phyloP scores from a whole-genome alignment of 306 rosid species.

The Astragalus membranaceus region DNA sequence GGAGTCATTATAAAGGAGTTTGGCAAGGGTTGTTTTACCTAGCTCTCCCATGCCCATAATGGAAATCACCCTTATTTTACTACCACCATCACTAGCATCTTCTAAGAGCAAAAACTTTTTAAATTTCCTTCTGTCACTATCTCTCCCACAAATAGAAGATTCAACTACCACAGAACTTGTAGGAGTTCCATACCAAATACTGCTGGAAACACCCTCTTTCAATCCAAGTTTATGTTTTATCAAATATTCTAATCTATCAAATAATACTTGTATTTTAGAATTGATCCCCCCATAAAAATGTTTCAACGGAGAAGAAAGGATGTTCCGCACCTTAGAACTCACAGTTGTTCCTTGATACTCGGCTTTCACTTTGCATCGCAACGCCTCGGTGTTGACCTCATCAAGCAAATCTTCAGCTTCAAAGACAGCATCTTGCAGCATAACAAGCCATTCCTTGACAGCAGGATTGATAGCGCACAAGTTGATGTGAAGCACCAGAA shows the following conservation, averaged over 20 bases:
- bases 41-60: conserved; percentile 15
- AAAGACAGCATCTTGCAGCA: neutral
- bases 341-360: neutral
- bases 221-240: neutral
- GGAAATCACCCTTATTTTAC: conserved; percentile 6
- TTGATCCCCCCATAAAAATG: conserved; percentile 23
- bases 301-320: conserved; percentile 10
- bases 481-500: no score
- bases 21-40: conserved; percentile 18
- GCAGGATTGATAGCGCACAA: no score
- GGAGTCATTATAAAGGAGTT: neutral
- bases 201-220: neutral
- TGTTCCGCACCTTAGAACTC: conserved; percentile 24
- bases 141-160: neutral
- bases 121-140: neutral
- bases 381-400: neutral
- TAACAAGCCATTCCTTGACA: conserved; percentile 10
- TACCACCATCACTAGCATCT: neutral
- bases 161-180: conserved; percentile 4
- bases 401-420: neutral
- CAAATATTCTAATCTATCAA: neutral
- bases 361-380: neutral
- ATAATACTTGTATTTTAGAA: conserved; percentile 2
- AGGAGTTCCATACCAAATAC: neutral
- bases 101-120: neutral